These are phyloP conservation scores for Vinca minor DNA, from an alignment of 257 asterid species.

Conservation along the genomic window DNA sequence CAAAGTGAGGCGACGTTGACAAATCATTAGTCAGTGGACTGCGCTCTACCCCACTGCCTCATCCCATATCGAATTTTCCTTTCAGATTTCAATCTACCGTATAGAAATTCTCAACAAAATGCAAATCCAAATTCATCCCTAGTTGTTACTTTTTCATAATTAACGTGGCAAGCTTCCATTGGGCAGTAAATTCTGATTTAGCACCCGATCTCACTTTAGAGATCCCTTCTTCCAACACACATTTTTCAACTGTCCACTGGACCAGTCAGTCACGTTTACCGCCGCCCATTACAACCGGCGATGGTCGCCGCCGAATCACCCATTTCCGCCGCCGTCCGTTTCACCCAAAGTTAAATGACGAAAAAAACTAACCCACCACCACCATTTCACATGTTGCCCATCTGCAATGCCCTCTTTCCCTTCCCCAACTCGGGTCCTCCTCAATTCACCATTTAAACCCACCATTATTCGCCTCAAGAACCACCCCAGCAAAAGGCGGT, in stretches of 20 bases:
- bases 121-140: no score
- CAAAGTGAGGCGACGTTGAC: no score
- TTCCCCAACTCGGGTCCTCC: slow-evolving; percentile 9
- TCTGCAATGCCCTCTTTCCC: slow-evolving; percentile 43
- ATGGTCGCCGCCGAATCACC: slow-evolving; percentile 24
- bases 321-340: slow-evolving; percentile 23
- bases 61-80: no score
- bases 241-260: neutral
- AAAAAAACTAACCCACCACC: slow-evolving; percentile 19
- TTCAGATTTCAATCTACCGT: no score
- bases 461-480: slow-evolving; percentile 15
- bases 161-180: neutral
- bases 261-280: neutral
- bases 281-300: slow-evolving; percentile 9
- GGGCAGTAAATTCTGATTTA: neutral
- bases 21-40: no score
- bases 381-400: slow-evolving; percentile 40
- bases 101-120: no score
- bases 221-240: neutral
- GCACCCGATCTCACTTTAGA: neutral
- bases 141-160: no score
- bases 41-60: no score
- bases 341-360: slow-evolving; percentile 24
- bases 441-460: slow-evolving; percentile 11
- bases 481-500: slow-evolving; percentile 11